phyloP scores from a whole-genome alignment of 495 filamentous ascomycete species.

The Podospora anserina region DNA sequence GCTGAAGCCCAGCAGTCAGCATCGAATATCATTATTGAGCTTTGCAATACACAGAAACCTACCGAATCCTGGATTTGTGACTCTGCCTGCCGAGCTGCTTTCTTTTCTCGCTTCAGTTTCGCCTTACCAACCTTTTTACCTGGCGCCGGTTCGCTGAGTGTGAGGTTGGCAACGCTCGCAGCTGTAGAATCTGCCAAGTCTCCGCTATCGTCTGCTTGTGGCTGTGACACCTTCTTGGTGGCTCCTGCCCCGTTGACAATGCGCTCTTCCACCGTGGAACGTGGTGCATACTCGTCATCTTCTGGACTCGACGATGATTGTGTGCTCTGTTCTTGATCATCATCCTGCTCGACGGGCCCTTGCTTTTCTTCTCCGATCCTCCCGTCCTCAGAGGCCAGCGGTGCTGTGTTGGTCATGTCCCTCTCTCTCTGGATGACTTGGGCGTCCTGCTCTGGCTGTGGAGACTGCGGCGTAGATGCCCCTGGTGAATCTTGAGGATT shows the following conservation, averaged over 20 bases:
- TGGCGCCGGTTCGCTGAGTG: conserved; percentile 18
- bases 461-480: conserved; percentile 43
- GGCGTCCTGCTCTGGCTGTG: background rate
- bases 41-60: background rate
- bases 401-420: background rate
- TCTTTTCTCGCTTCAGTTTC: conserved; percentile 82
- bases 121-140: conserved; percentile 73
- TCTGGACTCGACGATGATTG: conserved; percentile 21
- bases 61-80: conserved; percentile 37
- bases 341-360: background rate
- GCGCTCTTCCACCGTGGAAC: conserved; percentile 39
- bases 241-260: conserved; percentile 21
- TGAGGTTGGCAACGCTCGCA: conserved; percentile 20
- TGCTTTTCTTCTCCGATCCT: background rate
- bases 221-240: background rate
- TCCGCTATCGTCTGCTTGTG: background rate
- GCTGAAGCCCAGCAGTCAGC: conserved; percentile 24
- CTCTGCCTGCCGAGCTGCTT: conserved; percentile 58
- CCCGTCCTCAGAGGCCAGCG: background rate
- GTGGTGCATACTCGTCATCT: conserved; percentile 46
- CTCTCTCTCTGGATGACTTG: background rate
- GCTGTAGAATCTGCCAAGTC: conserved; percentile 14
- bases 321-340: background rate
- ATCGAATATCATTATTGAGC: background rate
- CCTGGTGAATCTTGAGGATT: conserved; percentile 32